Evolutionary conservation across 305 asterid species (phyloP), one percentile per base, ranked within the genome.

Genomic region (Fraxinus platypoda): DNA sequence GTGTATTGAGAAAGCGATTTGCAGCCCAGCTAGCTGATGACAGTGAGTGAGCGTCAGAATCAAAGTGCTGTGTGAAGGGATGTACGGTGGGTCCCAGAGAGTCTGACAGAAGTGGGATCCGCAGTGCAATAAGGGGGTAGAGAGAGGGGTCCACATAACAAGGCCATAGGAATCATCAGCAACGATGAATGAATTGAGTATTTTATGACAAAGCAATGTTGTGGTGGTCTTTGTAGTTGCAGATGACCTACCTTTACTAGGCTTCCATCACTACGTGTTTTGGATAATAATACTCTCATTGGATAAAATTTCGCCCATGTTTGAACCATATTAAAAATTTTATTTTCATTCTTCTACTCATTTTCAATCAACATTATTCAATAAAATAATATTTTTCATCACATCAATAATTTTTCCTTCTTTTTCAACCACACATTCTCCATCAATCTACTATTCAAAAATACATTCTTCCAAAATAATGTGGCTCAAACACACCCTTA

Each of bases 11-110:
- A 85, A 83, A 82, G 76, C 82, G 87, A 77, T 81, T 78, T 88
- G 86, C 78, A 83, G 89, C 84, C 83, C 74, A 68, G 74, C 74
- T 68, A 13, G 74, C 21, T 68, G 74, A 68, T 28, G 74, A 66
- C 74, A 66, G 74, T 66, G 74, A 11, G 74, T 12, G 74, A 35
- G 91, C 88, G 90, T 87, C 92, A 87, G 90, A 84, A 82, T 87
- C 86, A 83, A 85, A 74, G 83, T 17, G 76, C 77, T 72, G 88
- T 30, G 21, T 28, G 74, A 68, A 13, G 37, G 74, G 37, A 68
- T 68, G 74, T 68, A 26, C 33, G 21, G 74, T 68, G 37, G 74
- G 74, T 68, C 74, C 74, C 74, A 30, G 37, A 68, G 1, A 30
- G 74, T 38, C 85, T 66, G 83, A 84, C 86, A 82, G 76, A n/a